Base-by-base conservation (phyloP, 1,284 basidiomycete species). In the Cryptococcus sp. region DNA sequence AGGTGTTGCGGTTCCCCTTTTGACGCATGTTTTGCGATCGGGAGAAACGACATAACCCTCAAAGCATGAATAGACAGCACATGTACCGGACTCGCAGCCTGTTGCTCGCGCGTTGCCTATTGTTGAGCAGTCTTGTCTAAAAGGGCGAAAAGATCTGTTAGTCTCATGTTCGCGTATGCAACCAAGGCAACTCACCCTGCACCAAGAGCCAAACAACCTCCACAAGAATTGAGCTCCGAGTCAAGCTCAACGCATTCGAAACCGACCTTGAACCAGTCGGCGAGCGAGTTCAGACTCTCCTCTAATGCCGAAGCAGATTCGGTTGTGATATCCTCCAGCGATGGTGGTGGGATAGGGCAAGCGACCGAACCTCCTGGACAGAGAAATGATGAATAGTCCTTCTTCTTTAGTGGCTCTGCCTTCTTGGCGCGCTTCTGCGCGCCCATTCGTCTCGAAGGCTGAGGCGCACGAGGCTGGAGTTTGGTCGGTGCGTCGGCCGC, bases 171-270 rank as follows among this genome's bases (percentile, higher is more conserved):
- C 8, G 46, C 34, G 25, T 10, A 49, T 22, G 25, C 22, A 37
- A 25, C 47, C 22, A 15, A 47, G 10, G 41, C 34, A 37, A 73
- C 78, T 70, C 61, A 79, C 78, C 78, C 78, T 43, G 66, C 57
- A 29, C 76, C 77, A 20, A 79, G 66, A 2, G 71, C 71, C 13
- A 75, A 60, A 65, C 78, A 80, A 11, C 78, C 78, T 26, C 78
- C 78, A 57, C 78, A 80, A 52, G 70, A 73, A 52, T 74, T 74
- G 44, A 76, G 59, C 62, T 79, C 78, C 8, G 66, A 70, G 22
- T 72, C 73, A n/a, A 75, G 63, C 55, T 79, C 78, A 46, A 78
- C 65, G 55, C 78, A 80, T 63, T 80, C 78, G 59, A 80, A 80
- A 4, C 78, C 78, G 45, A 77, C 60, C 48, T 68, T 73, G 70